phyloP scores from a whole-genome alignment of 2,329 filamentous ascomycete species.

The Iodosphaeria phyllophila region DNA sequence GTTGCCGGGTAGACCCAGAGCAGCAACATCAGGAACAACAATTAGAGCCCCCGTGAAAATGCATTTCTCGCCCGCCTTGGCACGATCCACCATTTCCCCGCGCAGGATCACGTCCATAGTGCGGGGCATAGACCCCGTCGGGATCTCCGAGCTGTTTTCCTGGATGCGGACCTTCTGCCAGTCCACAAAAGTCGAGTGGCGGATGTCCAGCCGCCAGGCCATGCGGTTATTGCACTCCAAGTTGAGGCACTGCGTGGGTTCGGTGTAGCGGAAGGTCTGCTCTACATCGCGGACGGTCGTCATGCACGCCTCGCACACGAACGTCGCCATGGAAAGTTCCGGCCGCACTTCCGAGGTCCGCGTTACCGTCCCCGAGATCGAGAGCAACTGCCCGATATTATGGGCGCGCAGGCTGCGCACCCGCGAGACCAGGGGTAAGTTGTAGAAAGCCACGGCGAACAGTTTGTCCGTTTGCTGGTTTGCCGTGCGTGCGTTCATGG shows the following conservation, averaged over 20 bases:
- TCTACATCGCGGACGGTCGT: slow-evolving; percentile 78
- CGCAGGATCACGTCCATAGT: slow-evolving; percentile 95
- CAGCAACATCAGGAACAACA: slow-evolving; percentile 91
- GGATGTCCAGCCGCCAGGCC: slow-evolving; percentile 93
- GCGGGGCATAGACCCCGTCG: slow-evolving; percentile 93
- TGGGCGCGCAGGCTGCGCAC: slow-evolving; percentile 71
- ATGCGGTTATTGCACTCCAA: slow-evolving; percentile 67
- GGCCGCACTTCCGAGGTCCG: slow-evolving; percentile 93
- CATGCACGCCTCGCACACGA: slow-evolving; percentile 77
- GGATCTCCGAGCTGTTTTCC: slow-evolving; percentile 96
- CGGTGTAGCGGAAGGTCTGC: slow-evolving; percentile 93
- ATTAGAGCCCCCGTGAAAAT: slow-evolving; percentile 94
- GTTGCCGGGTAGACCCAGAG: slow-evolving; percentile 75
- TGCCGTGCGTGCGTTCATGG: slow-evolving; percentile 52
- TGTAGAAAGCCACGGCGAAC: slow-evolving; percentile 86
- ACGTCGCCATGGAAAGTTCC: slow-evolving; percentile 81
- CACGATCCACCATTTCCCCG: slow-evolving; percentile 92
- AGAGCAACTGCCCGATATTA: slow-evolving; percentile 83
- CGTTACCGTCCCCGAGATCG: slow-evolving; percentile 92
- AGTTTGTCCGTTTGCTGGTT: slow-evolving; percentile 96
- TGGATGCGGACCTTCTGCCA: slow-evolving; percentile 98
- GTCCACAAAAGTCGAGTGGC: slow-evolving; percentile 93
- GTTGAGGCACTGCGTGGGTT: slow-evolving; percentile 91
- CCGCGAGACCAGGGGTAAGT: slow-evolving; percentile 71
- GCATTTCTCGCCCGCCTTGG: slow-evolving; percentile 95